Evolutionary conservation across 2,329 filamentous ascomycete species (phyloP).

Genomic region (Stachybotrys echinatus): DNA sequence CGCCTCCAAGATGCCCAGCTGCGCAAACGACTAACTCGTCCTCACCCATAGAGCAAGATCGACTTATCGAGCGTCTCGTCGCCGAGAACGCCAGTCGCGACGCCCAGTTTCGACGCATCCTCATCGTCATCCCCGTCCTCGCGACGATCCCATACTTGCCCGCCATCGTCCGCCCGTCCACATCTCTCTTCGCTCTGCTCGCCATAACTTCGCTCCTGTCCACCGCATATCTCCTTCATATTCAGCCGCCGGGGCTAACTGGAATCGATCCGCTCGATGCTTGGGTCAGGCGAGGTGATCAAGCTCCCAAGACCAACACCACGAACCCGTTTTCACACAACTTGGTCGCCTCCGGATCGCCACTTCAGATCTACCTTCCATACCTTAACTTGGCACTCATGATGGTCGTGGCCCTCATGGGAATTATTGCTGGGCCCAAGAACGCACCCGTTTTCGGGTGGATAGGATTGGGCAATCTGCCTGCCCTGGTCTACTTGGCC

Average conservation of each 20-base stretch:
- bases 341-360: slow-evolving; percentile 18
- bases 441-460: slow-evolving; percentile 25
- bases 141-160: slow-evolving; percentile 48
- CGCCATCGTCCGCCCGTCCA: slow-evolving; percentile 26
- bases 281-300: slow-evolving; percentile 24
- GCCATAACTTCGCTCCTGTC: slow-evolving; percentile 57
- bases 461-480: slow-evolving; percentile 44
- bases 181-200: slow-evolving; percentile 45
- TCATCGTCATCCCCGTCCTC: slow-evolving; percentile 56
- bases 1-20: background rate
- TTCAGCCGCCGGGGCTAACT: slow-evolving; percentile 48
- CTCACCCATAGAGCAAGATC: slow-evolving; percentile 53
- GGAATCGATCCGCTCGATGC: slow-evolving; percentile 46
- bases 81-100: slow-evolving; percentile 53
- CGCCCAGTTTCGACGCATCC: slow-evolving; percentile 49
- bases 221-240: slow-evolving; percentile 56
- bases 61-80: slow-evolving; percentile 51
- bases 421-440: slow-evolving; percentile 28
- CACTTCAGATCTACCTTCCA: slow-evolving; percentile 55
- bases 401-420: slow-evolving; percentile 42
- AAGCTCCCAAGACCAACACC: background rate
- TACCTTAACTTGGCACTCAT: slow-evolving; percentile 56
- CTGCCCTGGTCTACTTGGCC: slow-evolving; percentile 54
- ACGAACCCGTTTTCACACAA: background rate
- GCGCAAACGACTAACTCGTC: background rate